Percentiles rank a stretch among this genome's conserved stretches.
These are phyloP conservation scores for Dictyostelium firmibasis DNA, from an alignment of 78 protist species.

Conservation along the genomic window DNA sequence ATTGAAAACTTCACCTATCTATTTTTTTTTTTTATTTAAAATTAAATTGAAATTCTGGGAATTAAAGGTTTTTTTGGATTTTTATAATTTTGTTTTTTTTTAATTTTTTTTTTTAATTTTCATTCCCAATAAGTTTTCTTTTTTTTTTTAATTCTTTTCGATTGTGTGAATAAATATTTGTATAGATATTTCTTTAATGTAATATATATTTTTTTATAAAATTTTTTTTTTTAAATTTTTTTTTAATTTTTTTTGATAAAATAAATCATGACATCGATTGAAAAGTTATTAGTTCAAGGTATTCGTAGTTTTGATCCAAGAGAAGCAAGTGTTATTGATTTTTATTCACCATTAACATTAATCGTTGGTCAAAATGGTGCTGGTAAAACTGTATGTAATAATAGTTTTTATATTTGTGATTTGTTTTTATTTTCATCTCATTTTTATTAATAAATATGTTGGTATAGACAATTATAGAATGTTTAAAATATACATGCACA, in stretches of 20 bases:
- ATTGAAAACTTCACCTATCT: too few relatives aligned
- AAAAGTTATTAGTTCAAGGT: conserved; percentile 88
- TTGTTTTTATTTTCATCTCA: too few relatives aligned
- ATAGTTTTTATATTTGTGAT: too few relatives aligned
- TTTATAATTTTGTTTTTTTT: not conserved
- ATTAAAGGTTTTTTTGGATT: not conserved
- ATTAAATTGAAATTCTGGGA: not conserved
- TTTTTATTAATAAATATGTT: not conserved
- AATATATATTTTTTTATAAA: not conserved
- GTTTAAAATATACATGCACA: conserved; percentile 91
- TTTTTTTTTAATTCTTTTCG: not conserved
- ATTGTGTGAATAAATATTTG: not conserved
- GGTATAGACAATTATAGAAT: conserved; percentile 98
- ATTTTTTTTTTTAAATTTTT: not conserved
- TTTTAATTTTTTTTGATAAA: not conserved
- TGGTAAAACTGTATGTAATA: conserved; percentile 98
- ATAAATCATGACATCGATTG: conserved; percentile 86
- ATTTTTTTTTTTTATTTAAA: too few relatives aligned
- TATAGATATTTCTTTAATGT: not conserved
- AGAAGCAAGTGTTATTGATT: conserved; percentile 72
- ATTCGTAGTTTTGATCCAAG: conserved; percentile 88
- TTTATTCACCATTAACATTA: conserved; percentile 93
- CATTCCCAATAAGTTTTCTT: too few relatives aligned
- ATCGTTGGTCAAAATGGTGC: conserved; percentile 98
- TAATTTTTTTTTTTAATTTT: not conserved